Conservation (phyloP, 2,329 filamentous ascomycete species). For the Apiospora saccharicola region DNA sequence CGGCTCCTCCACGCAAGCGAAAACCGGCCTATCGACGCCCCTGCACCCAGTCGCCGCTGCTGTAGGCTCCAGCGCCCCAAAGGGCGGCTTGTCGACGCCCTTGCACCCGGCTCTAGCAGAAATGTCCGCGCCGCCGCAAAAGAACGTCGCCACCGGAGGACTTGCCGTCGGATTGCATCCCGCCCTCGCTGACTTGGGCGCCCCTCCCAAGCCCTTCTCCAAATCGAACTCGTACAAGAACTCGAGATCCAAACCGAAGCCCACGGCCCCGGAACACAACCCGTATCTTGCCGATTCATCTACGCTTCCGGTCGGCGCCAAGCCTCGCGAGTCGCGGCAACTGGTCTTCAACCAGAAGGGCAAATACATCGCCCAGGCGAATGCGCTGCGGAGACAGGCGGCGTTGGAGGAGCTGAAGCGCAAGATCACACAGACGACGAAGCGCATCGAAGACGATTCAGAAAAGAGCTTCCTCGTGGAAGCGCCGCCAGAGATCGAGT, state of each 20-base stretch:
- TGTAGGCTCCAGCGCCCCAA: conserved; percentile 47
- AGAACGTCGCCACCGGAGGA: conserved; percentile 54
- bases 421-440: conserved; percentile 84
- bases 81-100: conserved; percentile 69
- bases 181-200: conserved; percentile 56
- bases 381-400: conserved; percentile 85
- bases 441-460: conserved; percentile 88
- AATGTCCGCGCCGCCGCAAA: not conserved
- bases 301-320: conserved; percentile 64
- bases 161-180: conserved; percentile 72
- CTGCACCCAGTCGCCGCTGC: conserved; percentile 72
- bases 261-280: conserved; percentile 59
- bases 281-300: conserved; percentile 78
- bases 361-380: conserved; percentile 95
- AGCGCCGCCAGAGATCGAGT: conserved; percentile 86
- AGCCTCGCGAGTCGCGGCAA: conserved; percentile 74
- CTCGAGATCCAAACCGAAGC: conserved; percentile 36
- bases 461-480: conserved; percentile 91
- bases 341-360: conserved; percentile 94
- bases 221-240: conserved; percentile 49
- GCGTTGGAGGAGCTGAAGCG: conserved; percentile 94
- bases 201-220: conserved; percentile 33
- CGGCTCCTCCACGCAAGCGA: conserved; percentile 37
- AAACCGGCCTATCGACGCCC: conserved; percentile 69
- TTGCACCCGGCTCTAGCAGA: conserved; percentile 70